Base-by-base conservation (phyloP, 306 rosid genomes). In the Citrullus mucosospermus region DNA sequence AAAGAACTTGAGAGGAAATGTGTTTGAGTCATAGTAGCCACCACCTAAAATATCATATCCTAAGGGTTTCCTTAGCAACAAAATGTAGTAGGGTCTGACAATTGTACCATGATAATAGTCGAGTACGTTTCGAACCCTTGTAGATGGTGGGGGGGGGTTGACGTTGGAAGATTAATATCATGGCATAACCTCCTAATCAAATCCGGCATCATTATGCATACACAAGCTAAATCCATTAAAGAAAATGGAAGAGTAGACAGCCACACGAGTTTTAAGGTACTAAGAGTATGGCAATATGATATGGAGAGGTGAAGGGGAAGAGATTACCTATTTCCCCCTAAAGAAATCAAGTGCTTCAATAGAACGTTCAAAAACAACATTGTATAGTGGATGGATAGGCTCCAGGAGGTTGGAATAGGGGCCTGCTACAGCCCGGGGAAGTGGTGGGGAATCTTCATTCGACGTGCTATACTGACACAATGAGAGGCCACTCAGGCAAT, bases 401-500 rank as follows among this genome's bases (percentile, higher is more conserved):
- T 90, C 97, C 81, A 92, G 82, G 71, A 92, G 89, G 84, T 92
- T 94, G 75, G 89, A 82, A 70, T 88, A 89, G 11, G 97, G 96
- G 15, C 98, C 98, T 60, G 80, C 60, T 20, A 94, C 86, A 16
- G 85, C 83, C 28, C 80, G 72, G 5, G 91, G 87, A 65, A 67
- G 56, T 0, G 96, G 95, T n/a, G 89, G 91, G 36, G 93, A 80
- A 75, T 85, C 82, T 38, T 89, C 91, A 34, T 75, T 83, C 10
- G 95, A 86, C 84, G 68, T 59, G 78, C 92, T 89, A 85, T 90
- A 86, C 58, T 94, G 98, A 79, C 97, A 89, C 69, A 89, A 56
- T n/a, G 96, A 87, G 41, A 92, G 92, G 4, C 98, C 98, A 50
- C 98, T 94, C 77, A 94, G 78, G 85, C 96, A 94, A 85, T 94